Conservation (phyloP, 208 protist species). For the Crithidia sp. region DNA sequence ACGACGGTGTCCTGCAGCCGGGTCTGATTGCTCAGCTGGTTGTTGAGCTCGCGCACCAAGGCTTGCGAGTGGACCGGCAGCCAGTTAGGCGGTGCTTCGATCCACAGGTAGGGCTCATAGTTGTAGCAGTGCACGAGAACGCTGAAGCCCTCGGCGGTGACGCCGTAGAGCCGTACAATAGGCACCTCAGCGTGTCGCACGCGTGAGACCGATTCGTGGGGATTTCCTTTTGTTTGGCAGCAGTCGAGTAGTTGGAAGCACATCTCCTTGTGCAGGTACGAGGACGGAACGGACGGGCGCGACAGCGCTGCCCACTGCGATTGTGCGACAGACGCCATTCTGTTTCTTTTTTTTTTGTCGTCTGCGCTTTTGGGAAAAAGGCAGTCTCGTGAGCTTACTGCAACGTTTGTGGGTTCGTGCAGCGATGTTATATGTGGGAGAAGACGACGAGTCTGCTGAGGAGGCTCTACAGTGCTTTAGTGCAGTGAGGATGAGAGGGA, state of each 20-base stretch:
- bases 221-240: slow-evolving; percentile 80
- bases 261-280: slow-evolving; percentile 68
- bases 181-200: slow-evolving; percentile 82
- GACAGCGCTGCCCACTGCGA: slow-evolving; percentile 43
- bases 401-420: no score
- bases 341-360: neutral
- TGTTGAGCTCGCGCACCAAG: slow-evolving; percentile 83
- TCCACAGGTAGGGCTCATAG: slow-evolving; percentile 97
- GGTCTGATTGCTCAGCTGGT: slow-evolving; percentile 64
- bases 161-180: slow-evolving; percentile 93
- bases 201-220: slow-evolving; percentile 66
- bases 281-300: slow-evolving; percentile 31
- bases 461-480: no score
- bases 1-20: slow-evolving; percentile 72
- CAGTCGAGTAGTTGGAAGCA: slow-evolving; percentile 89
- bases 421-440: no score
- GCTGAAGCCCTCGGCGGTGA: slow-evolving; percentile 91
- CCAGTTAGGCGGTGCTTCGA: slow-evolving; percentile 86
- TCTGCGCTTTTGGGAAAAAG: no score
- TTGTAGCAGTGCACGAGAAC: slow-evolving; percentile 95
- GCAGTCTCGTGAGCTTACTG: no score
- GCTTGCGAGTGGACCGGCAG: slow-evolving; percentile 69
- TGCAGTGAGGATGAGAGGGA: no score
- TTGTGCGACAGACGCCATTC: slow-evolving; percentile 22
- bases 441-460: no score